These are phyloP conservation scores for Boletus huronensis DNA, from an alignment of 768 basidiomycete species.

Conservation along the genomic window DNA sequence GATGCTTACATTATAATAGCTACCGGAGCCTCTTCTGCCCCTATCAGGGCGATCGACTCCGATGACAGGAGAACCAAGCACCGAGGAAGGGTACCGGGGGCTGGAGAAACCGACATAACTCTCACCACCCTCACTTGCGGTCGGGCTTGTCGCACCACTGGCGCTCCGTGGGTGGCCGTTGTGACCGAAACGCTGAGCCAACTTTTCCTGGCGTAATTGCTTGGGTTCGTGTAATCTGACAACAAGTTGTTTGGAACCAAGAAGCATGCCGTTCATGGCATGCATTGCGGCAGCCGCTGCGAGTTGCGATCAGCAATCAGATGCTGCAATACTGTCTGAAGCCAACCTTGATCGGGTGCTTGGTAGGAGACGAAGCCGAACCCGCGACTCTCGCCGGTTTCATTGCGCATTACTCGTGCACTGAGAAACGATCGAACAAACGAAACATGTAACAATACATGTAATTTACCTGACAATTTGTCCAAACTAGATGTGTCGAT, in stretches of 20 bases:
- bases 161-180: conserved; percentile 78
- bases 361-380: conserved; percentile 92
- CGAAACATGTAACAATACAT: not conserved
- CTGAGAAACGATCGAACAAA: conserved; percentile 35
- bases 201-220: conserved; percentile 84
- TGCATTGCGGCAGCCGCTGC: conserved; percentile 71
- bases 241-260: conserved; percentile 76
- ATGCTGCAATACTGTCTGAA: not conserved
- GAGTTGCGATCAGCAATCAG: conserved; percentile 4
- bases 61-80: conserved; percentile 55
- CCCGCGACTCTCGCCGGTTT: conserved; percentile 73
- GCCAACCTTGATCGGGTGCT: conserved; percentile 73
- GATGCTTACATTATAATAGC: conserved; percentile 72
- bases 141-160: conserved; percentile 83
- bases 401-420: conserved; percentile 91
- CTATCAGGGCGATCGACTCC: conserved; percentile 57
- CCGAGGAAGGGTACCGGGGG: conserved; percentile 52
- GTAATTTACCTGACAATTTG: conserved; percentile 77
- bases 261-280: conserved; percentile 70
- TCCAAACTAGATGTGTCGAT: conserved; percentile 56
- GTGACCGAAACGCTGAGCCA: conserved; percentile 76
- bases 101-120: conserved; percentile 72
- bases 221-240: conserved; percentile 91
- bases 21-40: conserved; percentile 75
- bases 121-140: conserved; percentile 78